Percentiles rank a stretch among this genome's conserved stretches.
Evolutionary conservation across 2,329 filamentous ascomycete genomes (phyloP).

Genomic region (Diaporthe ilicicola): DNA sequence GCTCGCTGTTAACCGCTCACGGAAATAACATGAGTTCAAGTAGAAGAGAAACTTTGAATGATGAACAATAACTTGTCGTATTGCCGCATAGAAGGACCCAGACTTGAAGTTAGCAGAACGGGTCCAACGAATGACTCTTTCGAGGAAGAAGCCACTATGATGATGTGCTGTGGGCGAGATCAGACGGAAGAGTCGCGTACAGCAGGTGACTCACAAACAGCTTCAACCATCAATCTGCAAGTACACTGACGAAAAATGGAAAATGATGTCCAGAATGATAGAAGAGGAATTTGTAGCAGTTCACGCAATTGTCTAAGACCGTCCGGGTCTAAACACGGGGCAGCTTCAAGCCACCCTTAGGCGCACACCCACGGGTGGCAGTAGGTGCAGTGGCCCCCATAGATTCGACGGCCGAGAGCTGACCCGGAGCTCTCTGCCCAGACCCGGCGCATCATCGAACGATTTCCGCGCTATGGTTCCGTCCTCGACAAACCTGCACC

Average conservation of each 20-base stretch:
- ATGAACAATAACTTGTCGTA: background rate
- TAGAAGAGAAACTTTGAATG: background rate
- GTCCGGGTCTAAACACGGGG: background rate
- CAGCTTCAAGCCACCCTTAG: background rate
- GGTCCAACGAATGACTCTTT: constrained; percentile 9
- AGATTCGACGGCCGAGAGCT: background rate
- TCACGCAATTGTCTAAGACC: background rate
- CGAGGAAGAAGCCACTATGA: background rate
- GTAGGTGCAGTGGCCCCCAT: background rate
- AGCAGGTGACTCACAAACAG: constrained; percentile 1
- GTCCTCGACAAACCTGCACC: background rate
- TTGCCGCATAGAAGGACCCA: background rate
- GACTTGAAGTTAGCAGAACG: background rate
- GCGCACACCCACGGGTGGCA: background rate
- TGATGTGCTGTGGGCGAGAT: background rate
- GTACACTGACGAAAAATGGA: background rate
- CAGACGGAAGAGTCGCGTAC: background rate
- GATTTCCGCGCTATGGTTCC: constrained; percentile 2
- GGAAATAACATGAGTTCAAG: background rate
- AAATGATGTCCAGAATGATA: background rate
- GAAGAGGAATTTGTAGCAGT: background rate
- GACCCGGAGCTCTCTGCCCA: constrained; percentile 14
- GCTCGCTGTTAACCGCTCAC: background rate
- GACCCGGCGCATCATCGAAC: constrained; percentile 30
- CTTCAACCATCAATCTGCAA: background rate